Percentiles rank a stretch among this genome's conserved stretches.
These are phyloP conservation scores for Penicillium maclennaniae DNA, from an alignment of 495 filamentous ascomycete species.

Conservation along the genomic window DNA sequence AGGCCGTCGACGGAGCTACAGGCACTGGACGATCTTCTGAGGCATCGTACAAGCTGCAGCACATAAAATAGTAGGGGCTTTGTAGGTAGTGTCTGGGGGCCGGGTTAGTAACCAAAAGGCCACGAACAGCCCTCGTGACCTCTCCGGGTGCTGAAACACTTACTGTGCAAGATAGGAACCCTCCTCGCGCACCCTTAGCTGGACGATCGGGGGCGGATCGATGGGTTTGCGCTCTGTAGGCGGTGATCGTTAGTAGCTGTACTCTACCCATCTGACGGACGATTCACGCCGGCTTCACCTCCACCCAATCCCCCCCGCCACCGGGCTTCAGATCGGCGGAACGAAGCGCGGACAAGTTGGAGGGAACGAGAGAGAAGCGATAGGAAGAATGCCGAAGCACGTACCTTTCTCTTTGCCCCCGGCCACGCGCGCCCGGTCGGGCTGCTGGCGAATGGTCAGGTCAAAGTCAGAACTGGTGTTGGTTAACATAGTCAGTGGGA, in stretches of 20 bases:
- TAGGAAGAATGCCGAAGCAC: slow-evolving; percentile 1
- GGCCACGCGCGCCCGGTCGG: slow-evolving; percentile 61
- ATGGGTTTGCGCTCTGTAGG: slow-evolving; percentile 82
- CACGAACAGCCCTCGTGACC: slow-evolving; percentile 1
- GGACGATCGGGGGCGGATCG: slow-evolving; percentile 90
- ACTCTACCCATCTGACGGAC: background rate
- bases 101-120: background rate
- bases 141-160: slow-evolving; percentile 20
- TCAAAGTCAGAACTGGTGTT: slow-evolving; percentile 54
- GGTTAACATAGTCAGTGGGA: slow-evolving; percentile 43
- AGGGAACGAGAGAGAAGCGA: background rate
- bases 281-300: background rate
- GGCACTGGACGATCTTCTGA: slow-evolving; percentile 56
- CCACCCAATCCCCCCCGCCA: background rate
- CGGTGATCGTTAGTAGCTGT: background rate
- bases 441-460: slow-evolving; percentile 63
- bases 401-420: slow-evolving; percentile 70
- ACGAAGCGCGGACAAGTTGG: background rate
- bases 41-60: slow-evolving; percentile 63
- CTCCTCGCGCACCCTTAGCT: slow-evolving; percentile 67
- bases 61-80: slow-evolving; percentile 85
- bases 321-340: background rate
- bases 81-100: slow-evolving; percentile 58
- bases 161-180: slow-evolving; percentile 69
- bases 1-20: slow-evolving; percentile 49